Evolutionary conservation across 345 rosid genomes (phyloP).

Genomic region (Zanthoxylum bungeanum): DNA sequence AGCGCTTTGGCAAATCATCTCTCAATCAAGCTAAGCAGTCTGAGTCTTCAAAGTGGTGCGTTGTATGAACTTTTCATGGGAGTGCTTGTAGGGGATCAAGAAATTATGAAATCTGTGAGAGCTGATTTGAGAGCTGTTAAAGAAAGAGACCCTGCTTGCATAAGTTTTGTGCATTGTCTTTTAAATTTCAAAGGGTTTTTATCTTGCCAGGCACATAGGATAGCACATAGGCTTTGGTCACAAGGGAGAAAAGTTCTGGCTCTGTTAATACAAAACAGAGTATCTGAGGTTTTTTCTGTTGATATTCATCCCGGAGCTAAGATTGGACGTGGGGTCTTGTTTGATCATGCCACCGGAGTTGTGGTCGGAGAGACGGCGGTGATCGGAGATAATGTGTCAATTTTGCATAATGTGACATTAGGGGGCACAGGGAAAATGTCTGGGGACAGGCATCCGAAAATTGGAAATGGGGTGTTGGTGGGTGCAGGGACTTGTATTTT

Average conservation of each 20-base stretch:
- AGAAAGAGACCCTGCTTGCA: constrained; percentile 85
- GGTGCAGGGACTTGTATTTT: constrained; percentile 93
- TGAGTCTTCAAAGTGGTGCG: constrained; percentile 51
- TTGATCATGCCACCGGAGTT: constrained; percentile 84
- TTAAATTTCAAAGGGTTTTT: constrained; percentile 78
- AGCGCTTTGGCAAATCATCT: constrained; percentile 73
- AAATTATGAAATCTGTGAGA: constrained; percentile 49
- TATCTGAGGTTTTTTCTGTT: constrained; percentile 67
- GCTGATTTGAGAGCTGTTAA: constrained; percentile 65
- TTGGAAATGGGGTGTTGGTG: constrained; percentile 90
- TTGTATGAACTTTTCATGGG: constrained; percentile 60
- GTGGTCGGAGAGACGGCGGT: constrained; percentile 94
- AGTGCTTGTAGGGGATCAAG: constrained; percentile 45
- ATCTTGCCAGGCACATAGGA: constrained; percentile 75
- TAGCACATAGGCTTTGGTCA: constrained; percentile 76
- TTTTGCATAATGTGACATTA: constrained; percentile 81
- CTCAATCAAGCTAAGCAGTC: constrained; percentile 60
- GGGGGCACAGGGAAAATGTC: constrained; percentile 87
- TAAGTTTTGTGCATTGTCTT: constrained; percentile 72
- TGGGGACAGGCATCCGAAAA: constrained; percentile 93
- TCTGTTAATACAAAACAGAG: constrained; percentile 72
- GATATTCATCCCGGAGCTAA: constrained; percentile 95
- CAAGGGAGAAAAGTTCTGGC: constrained; percentile 59
- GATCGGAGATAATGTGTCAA: constrained; percentile 82
- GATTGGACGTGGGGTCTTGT: constrained; percentile 68